A percentile compares a stretch with the other conserved stretches of the same genome.
Conservation (phyloP, 202 grass and related monocot species). For the Elaeis oleifera region DNA sequence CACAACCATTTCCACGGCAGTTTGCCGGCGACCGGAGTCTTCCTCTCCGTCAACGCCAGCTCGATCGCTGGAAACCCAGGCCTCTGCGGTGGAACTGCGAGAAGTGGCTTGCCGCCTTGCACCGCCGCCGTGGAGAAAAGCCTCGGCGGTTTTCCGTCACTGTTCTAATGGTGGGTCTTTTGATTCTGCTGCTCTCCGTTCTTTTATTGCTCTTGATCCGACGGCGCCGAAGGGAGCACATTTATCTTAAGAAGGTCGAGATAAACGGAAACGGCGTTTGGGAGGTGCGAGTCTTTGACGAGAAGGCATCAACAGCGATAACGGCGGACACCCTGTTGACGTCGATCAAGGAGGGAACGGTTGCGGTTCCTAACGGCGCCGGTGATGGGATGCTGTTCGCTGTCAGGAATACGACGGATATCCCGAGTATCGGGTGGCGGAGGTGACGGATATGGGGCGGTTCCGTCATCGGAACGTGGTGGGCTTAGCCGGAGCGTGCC, state of each 20-base stretch:
- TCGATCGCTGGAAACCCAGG: too few relatives aligned
- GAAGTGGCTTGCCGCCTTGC: not conserved
- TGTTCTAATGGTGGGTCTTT: not conserved
- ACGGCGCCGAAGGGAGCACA: not conserved
- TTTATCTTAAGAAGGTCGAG: constrained; percentile 6
- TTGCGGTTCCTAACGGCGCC: not conserved
- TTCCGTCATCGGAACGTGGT: constrained; percentile 1
- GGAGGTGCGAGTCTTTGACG: too few relatives aligned
- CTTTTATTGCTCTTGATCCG: not conserved
- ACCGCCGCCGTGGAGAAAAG: not conserved
- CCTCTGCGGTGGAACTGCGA: too few relatives aligned
- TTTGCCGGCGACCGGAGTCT: not conserved
- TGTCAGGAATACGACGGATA: not conserved
- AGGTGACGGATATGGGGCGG: constrained; percentile 5
- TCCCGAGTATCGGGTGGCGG: not conserved
- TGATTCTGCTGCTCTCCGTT: constrained; percentile 15
- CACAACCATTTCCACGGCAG: constrained; percentile 1
- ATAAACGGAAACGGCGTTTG: not conserved
- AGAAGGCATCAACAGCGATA: too few relatives aligned
- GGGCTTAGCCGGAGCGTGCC: constrained; percentile 1
- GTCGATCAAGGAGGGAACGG: too few relatives aligned
- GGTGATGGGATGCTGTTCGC: not conserved
- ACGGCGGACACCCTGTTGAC: too few relatives aligned
- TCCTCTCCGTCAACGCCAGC: too few relatives aligned
- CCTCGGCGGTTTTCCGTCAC: constrained; percentile 9